Evolutionary conservation across 192 early-diverging fungal genomes (phyloP).

Genomic region (Umbelopsis ramanniana): DNA sequence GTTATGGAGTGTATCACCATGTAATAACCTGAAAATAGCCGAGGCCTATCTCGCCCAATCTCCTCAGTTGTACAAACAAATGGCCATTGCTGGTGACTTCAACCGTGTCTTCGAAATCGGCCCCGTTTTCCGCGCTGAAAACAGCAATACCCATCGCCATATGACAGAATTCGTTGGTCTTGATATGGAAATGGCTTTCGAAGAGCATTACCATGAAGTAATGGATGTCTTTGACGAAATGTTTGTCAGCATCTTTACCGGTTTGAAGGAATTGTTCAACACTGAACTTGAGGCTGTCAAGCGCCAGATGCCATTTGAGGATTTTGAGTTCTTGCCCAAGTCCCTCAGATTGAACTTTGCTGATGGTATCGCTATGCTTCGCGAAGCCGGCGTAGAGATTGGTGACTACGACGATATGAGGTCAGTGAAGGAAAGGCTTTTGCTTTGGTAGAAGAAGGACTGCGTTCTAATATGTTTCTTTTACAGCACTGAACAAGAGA

Average conservation of each 20-base stretch:
- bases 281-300: slow-evolving; percentile 86
- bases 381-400: slow-evolving; percentile 85
- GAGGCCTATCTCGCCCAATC: slow-evolving; percentile 96
- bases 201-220: slow-evolving; percentile 99
- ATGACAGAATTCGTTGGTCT: slow-evolving; percentile 99
- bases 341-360: slow-evolving; percentile 83
- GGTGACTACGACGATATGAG: slow-evolving; percentile 93
- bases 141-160: slow-evolving; percentile 97
- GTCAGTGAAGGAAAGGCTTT: slow-evolving; percentile 32
- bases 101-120: slow-evolving; percentile 98
- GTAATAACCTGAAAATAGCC: slow-evolving; percentile 24
- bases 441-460: neutral
- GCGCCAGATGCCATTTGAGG: slow-evolving; percentile 90
- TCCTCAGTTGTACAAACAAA: slow-evolving; percentile 99
- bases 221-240: slow-evolving; percentile 91
- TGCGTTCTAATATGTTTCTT: slow-evolving; percentile 5
- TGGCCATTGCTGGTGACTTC: slow-evolving; percentile 96
- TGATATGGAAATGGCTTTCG: slow-evolving; percentile 98
- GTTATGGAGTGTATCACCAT: neutral
- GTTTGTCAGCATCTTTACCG: slow-evolving; percentile 91
- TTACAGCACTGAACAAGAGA: slow-evolving; percentile 81
- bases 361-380: slow-evolving; percentile 89
- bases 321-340: slow-evolving; percentile 86
- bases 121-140: slow-evolving; percentile 97
- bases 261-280: slow-evolving; percentile 80